phyloP scores from a whole-genome alignment of 2,329 filamentous ascomycete species.

The Ciborinia camelliae region DNA sequence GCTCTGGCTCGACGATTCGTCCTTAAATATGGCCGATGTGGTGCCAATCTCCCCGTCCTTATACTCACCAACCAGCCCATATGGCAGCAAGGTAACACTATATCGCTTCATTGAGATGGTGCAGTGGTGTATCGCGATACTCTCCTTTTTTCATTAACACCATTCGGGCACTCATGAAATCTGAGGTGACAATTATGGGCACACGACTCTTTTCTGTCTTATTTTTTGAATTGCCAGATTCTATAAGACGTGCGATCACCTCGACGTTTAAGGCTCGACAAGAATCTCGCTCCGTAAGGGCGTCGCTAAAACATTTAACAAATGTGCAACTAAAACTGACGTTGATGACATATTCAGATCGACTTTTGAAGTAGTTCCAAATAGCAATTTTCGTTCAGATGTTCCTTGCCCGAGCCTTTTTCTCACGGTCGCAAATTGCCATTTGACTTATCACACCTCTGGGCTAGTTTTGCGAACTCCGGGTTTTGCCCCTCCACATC shows the following conservation, averaged over 20 bases:
- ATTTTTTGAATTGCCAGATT: no score
- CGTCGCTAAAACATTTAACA: neutral
- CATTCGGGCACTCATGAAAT: neutral
- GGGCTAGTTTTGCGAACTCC: neutral
- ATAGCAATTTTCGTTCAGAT: neutral
- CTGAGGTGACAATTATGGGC: neutral
- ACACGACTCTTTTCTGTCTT: neutral
- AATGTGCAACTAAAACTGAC: rapidly evolving
- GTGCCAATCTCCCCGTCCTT: neutral
- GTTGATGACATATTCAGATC: neutral
- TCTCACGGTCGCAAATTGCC: neutral
- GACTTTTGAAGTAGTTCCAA: neutral
- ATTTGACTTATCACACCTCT: rapidly evolving
- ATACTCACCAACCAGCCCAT: no score
- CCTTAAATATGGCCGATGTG: neutral
- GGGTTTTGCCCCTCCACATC: neutral
- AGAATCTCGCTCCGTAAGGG: neutral
- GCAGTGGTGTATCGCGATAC: no score
- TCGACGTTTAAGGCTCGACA: neutral
- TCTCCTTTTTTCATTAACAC: neutral
- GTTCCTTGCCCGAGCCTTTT: neutral
- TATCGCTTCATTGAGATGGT: no score
- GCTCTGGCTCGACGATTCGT: neutral
- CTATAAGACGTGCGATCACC: neutral
- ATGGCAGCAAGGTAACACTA: no score